A percentile compares a stretch with the other conserved stretches of the same genome.
Conservation (phyloP, 2,329 filamentous ascomycete genomes). For the Fusarium siculi region DNA sequence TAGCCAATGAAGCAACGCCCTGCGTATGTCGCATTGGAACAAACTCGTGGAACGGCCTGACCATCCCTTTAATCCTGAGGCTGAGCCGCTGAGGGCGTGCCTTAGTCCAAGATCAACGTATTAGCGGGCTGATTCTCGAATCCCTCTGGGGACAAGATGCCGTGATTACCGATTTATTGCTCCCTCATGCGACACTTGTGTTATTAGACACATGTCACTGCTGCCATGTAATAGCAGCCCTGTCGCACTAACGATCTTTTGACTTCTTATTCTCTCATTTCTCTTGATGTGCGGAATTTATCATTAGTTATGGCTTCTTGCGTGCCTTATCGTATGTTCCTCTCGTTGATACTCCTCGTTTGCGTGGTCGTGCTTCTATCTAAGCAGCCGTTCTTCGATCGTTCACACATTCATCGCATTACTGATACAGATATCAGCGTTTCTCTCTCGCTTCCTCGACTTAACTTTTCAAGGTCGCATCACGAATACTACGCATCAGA, state of each 20-base stretch:
- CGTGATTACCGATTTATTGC: constrained; percentile 6
- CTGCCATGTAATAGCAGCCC: background rate
- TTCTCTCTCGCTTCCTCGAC: constrained; percentile 33
- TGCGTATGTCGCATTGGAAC: background rate
- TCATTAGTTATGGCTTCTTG: constrained; percentile 12
- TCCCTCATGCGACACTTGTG: background rate
- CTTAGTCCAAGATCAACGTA: background rate
- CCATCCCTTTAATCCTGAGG: background rate
- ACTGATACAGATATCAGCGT: constrained; percentile 39
- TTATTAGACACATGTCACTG: background rate
- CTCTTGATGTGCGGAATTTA: background rate
- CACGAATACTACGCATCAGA: constrained; percentile 46
- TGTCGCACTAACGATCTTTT: background rate
- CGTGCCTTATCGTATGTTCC: constrained; percentile 10
- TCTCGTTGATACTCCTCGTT: constrained; percentile 17
- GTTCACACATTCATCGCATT: constrained; percentile 27
- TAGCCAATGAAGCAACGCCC: constrained; percentile 3
- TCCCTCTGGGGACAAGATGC: constrained; percentile 1
- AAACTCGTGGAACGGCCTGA: background rate
- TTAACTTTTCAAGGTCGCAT: constrained; percentile 42
- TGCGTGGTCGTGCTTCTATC: constrained; percentile 28
- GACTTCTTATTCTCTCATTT: background rate
- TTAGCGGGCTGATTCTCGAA: background rate
- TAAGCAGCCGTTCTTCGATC: constrained; percentile 33
- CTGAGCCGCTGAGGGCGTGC: background rate